Conservation (phyloP, 345 rosid species). For the Eucalyptus marginata region DNA sequence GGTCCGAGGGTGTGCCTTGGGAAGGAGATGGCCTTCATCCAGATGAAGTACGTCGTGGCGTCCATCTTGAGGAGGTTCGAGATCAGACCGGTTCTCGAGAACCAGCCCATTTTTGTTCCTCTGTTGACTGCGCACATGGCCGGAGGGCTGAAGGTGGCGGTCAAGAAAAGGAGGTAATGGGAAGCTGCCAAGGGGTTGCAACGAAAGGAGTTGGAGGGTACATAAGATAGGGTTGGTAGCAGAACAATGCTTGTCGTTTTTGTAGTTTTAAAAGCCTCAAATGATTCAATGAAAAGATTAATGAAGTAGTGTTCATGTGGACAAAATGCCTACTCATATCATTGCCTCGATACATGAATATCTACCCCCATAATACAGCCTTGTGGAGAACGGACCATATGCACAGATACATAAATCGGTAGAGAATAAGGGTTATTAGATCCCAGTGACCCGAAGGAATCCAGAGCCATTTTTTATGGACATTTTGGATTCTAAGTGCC, state of each 20-base stretch:
- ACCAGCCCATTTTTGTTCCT: constrained; percentile 23
- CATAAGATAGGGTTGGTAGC: not conserved
- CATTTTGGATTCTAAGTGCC: not conserved
- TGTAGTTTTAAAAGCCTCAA: not conserved
- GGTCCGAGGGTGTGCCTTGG: constrained; percentile 38
- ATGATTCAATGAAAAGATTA: not conserved
- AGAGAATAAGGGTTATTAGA: not conserved
- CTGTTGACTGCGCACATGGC: constrained; percentile 40
- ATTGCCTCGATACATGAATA: not conserved
- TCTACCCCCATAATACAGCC: not conserved
- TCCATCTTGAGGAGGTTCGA: constrained; percentile 12
- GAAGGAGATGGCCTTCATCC: constrained; percentile 31
- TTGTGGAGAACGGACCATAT: not conserved
- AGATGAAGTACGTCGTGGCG: constrained; percentile 32
- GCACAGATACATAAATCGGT: not conserved
- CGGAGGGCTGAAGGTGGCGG: constrained; percentile 21
- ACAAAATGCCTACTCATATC: not conserved
- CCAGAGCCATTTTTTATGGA: not conserved
- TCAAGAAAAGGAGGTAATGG: not conserved
- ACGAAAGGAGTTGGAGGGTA: not conserved
- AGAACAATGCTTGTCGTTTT: not conserved
- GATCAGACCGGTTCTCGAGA: constrained; percentile 2
- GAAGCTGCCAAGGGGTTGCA: not conserved
- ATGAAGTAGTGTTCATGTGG: not conserved
- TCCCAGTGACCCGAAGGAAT: not conserved